These are phyloP conservation scores for Seiridium unicorne DNA, from an alignment of 2,329 filamentous ascomycete genomes.

Conservation along the genomic window DNA sequence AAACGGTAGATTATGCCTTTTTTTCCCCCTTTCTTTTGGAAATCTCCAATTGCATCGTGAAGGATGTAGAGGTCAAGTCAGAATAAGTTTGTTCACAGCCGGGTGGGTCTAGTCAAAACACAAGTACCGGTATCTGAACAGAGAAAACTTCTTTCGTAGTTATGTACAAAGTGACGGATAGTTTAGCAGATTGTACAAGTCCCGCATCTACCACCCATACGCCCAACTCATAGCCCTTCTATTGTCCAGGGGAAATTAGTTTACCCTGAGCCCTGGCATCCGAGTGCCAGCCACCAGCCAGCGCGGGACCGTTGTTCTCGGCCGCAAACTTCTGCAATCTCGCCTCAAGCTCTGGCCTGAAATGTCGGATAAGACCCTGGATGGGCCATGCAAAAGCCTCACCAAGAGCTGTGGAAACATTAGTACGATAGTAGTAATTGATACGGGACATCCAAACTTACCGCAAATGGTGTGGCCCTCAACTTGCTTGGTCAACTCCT, in stretches of 20 bases:
- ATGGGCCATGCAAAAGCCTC: slow-evolving; percentile 99
- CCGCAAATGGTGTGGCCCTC: slow-evolving; percentile 98
- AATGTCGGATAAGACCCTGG: slow-evolving; percentile 96
- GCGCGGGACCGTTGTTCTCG: slow-evolving; percentile 68
- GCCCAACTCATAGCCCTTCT: slow-evolving; percentile 33
- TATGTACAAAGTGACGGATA: slow-evolving; percentile 22
- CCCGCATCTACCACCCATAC: slow-evolving; percentile 8
- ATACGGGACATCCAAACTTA: slow-evolving; percentile 43
- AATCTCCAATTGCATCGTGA: too few species aligned
- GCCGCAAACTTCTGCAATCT: slow-evolving; percentile 79
- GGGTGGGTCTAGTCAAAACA: neutral
- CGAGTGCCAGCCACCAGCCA: slow-evolving; percentile 86
- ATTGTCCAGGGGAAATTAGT: slow-evolving; percentile 88
- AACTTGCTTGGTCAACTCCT: slow-evolving; percentile 98
- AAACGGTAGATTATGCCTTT: too few species aligned
- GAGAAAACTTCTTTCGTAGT: slow-evolving; percentile 9
- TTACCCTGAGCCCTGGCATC: slow-evolving; percentile 74
- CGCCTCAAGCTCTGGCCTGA: slow-evolving; percentile 91
- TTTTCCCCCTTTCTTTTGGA: too few species aligned
- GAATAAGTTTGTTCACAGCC: neutral
- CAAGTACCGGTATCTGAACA: neutral
- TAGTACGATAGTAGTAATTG: slow-evolving; percentile 24
- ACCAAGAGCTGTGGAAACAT: slow-evolving; percentile 64
- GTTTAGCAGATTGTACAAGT: slow-evolving; percentile 11
- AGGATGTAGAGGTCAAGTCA: too few species aligned